Evolutionary conservation across 768 basidiomycete species (phyloP).

Genomic region (Omphalotus guepiniiformis): DNA sequence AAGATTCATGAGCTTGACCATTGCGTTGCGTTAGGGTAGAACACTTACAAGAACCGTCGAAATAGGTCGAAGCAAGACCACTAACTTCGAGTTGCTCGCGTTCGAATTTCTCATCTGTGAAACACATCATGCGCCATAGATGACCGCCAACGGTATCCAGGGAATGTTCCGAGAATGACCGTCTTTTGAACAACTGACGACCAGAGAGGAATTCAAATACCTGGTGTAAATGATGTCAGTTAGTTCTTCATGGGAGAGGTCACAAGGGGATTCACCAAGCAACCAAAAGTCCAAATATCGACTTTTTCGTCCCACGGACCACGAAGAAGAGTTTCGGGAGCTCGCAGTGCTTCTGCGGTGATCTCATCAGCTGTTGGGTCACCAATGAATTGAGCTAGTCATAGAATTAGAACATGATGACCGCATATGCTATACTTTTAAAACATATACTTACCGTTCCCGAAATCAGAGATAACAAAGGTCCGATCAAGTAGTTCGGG

Average conservation of each 20-base stretch:
- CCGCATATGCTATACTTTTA: constrained; percentile 1
- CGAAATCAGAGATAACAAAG: constrained; percentile 24
- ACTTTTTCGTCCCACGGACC: constrained; percentile 23
- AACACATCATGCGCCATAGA: constrained; percentile 16
- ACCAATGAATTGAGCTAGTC: constrained; percentile 7
- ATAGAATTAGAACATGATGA: constrained; percentile 13
- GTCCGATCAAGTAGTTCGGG: constrained; percentile 17
- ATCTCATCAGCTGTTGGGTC: constrained; percentile 15
- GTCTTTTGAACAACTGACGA: constrained; percentile 12
- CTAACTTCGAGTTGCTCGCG: constrained; percentile 10
- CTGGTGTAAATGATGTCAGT: neutral
- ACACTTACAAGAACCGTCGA: constrained; percentile 11
- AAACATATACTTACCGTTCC: constrained; percentile 17
- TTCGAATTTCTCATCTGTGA: constrained; percentile 13
- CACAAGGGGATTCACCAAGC: constrained; percentile 17
- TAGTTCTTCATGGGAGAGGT: neutral
- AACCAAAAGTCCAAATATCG: constrained; percentile 30
- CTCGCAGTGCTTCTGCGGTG: constrained; percentile 19
- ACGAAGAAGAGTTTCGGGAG: constrained; percentile 25
- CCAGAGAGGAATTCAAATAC: constrained; percentile 12
- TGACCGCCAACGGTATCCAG: constrained; percentile 6
- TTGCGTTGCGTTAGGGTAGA: neutral
- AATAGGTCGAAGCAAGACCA: constrained; percentile 12
- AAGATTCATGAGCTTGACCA: neutral
- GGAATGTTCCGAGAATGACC: constrained; percentile 12